Evolutionary conservation across 495 filamentous ascomycete genomes (phyloP), one percentile per base, ranked within the genome.

Genomic region (Hypoxylon cercidicola): DNA sequence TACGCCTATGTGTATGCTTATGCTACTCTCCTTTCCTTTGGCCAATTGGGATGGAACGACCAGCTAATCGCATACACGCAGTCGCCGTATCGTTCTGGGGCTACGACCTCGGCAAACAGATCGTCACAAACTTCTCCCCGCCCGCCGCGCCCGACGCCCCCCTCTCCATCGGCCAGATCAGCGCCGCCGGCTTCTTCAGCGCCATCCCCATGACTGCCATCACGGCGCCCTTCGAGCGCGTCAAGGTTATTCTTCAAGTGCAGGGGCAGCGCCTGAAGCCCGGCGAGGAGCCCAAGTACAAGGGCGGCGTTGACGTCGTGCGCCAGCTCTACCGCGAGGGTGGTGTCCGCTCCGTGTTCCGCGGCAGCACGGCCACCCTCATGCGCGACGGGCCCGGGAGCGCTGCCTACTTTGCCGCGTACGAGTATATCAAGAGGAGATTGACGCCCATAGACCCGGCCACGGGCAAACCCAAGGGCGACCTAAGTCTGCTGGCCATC

Each of bases 81-180:
- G 93, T 98, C 79, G 95, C 95, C 71, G 93, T 99, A 46, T 97
- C 93, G 74, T 99, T 99, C 85, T 99, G 95, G 92, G 95, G 95
- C 66, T 99, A 97, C 78, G 95, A 97, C 75, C 80, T 97, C 52
- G 96, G 95, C 78, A 97, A 99, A 78, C 81, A 84, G 55, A 82
- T 99, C 66, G 91, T 98, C 49, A 83, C 87, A 67, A 79, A 76
- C 55, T 75, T 90, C 61, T 89, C 88, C 40, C 83, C 82, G 6
- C 87, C 93, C 25, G 74, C 86, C 16, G 78, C 90, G 71, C 83
- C 89, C 75, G 81, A 83, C 69, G 81, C 78, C 58, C 88, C 78
- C 60, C 88, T 91, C 77, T 89, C 88, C 18, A 91, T 97, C 72
- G 90, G 84, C 20, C 95, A 98, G 76, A 89, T 96, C 80, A 93